These are phyloP conservation scores for Trichophyton verrucosum DNA, from an alignment of 2,329 filamentous ascomycete genomes.

Conservation along the genomic window DNA sequence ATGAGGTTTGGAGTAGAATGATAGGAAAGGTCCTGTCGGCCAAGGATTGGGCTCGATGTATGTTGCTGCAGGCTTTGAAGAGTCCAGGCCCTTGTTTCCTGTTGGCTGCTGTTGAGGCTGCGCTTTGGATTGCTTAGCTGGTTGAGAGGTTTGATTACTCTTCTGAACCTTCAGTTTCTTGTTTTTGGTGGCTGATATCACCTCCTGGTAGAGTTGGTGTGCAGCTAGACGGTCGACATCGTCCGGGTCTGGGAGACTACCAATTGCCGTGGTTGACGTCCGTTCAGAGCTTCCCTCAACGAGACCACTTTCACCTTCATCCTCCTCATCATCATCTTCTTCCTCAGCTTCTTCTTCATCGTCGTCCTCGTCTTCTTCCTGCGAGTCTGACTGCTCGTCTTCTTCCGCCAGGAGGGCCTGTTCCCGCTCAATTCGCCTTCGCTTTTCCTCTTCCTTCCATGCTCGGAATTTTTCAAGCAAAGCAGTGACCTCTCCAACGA, in stretches of 20 bases:
- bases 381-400: slow-evolving; percentile 34
- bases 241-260: slow-evolving; percentile 50
- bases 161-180: background rate
- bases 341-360: slow-evolving; percentile 10
- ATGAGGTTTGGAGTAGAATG: slow-evolving; percentile 72
- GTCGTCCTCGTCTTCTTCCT: slow-evolving; percentile 18
- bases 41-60: slow-evolving; percentile 15
- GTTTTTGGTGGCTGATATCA: slow-evolving; percentile 21
- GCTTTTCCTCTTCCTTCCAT: slow-evolving; percentile 85
- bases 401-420: slow-evolving; percentile 43
- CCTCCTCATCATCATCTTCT: slow-evolving; percentile 8
- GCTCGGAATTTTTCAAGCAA: slow-evolving; percentile 77
- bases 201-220: slow-evolving; percentile 64
- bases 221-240: slow-evolving; percentile 61
- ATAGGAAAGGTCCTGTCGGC: slow-evolving; percentile 55
- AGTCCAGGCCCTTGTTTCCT: slow-evolving; percentile 6
- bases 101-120: background rate
- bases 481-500: slow-evolving; percentile 67
- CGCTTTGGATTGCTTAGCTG: background rate
- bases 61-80: slow-evolving; percentile 16
- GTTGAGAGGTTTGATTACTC: background rate
- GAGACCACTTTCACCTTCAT: slow-evolving; percentile 2
- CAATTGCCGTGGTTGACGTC: slow-evolving; percentile 24
- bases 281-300: slow-evolving; percentile 4
- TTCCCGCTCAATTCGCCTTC: slow-evolving; percentile 63